A percentile compares a stretch with the other conserved stretches of the same genome.
These are phyloP conservation scores for Pleurotus pulmonarius DNA, from an alignment of 768 basidiomycete genomes.

Conservation along the genomic window DNA sequence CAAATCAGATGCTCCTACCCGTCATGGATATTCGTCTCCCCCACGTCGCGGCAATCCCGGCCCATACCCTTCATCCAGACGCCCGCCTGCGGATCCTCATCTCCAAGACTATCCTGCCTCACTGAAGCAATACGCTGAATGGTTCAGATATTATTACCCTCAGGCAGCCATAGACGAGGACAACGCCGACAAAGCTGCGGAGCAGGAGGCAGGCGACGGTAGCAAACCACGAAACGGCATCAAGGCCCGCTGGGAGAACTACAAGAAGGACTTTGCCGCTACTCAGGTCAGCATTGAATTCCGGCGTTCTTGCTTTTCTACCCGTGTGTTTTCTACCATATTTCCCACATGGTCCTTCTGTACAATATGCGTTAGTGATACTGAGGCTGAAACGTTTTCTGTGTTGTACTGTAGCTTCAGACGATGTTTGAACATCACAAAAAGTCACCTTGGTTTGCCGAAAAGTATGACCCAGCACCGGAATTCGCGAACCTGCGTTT, in stretches of 20 bases:
- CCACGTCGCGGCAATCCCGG: conserved; percentile 57
- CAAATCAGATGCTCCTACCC: conserved; percentile 59
- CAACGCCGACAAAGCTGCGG: conserved; percentile 77
- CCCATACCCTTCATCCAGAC: conserved; percentile 46
- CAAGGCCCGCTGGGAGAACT: conserved; percentile 84
- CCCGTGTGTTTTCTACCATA: conserved; percentile 19
- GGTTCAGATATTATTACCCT: conserved; percentile 78
- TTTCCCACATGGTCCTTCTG: conserved; percentile 20
- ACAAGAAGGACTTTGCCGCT: conserved; percentile 86
- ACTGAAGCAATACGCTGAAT: conserved; percentile 82
- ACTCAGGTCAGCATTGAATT: conserved; percentile 67
- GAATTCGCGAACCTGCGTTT: conserved; percentile 70
- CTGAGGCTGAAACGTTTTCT: conserved; percentile 29
- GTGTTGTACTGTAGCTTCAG: conserved; percentile 69
- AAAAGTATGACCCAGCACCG: conserved; percentile 84
- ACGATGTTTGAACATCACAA: conserved; percentile 95
- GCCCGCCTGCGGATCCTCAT: conserved; percentile 75
- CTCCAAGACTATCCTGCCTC: conserved; percentile 79
- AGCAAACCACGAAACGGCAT: conserved; percentile 83
- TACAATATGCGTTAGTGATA: conserved; percentile 13
- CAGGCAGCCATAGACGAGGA: conserved; percentile 81
- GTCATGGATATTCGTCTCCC: conserved; percentile 57
- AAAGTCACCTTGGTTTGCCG: conserved; percentile 95
- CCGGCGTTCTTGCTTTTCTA: conserved; percentile 10
- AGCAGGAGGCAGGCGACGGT: conserved; percentile 79